Conservation (phyloP, 2,329 filamentous ascomycete species). For the Alternaria arbusti region DNA sequence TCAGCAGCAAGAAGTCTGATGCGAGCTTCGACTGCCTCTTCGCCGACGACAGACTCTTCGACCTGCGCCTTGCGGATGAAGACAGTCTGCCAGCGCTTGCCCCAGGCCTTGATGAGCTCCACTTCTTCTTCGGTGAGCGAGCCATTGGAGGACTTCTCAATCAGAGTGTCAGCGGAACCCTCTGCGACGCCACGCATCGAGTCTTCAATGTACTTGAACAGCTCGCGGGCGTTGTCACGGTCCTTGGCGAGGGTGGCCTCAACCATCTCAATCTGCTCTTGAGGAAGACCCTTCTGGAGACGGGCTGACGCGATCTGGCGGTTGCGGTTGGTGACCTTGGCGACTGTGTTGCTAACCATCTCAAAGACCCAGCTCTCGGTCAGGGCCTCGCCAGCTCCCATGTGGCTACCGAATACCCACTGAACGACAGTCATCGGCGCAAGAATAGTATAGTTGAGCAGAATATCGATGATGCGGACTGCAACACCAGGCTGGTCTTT, state of each 20-base stretch:
- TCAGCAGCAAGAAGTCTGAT: constrained; percentile 44
- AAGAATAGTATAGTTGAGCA: constrained; percentile 96
- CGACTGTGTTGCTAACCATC: constrained; percentile 84
- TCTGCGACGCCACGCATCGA: constrained; percentile 73
- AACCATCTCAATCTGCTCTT: constrained; percentile 65
- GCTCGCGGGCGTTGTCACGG: constrained; percentile 73
- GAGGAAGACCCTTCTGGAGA: constrained; percentile 61
- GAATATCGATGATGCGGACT: constrained; percentile 91
- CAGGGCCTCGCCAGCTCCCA: constrained; percentile 70
- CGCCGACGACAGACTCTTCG: constrained; percentile 75
- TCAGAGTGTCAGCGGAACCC: constrained; percentile 75
- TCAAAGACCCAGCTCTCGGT: constrained; percentile 83
- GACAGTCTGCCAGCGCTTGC: constrained; percentile 82
- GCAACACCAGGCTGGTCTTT: constrained; percentile 88
- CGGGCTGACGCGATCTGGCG: constrained; percentile 76
- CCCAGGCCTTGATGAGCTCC: constrained; percentile 78
- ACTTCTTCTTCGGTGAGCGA: constrained; percentile 52
- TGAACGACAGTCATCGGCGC: constrained; percentile 84
- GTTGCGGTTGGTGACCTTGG: constrained; percentile 86
- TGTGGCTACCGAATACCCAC: constrained; percentile 79
- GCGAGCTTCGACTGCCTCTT: constrained; percentile 59
- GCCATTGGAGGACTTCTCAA: constrained; percentile 69
- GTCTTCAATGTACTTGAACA: constrained; percentile 84
- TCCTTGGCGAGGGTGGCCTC: constrained; percentile 74
- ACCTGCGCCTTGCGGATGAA: constrained; percentile 83